Conservation (phyloP, 306 rosid genomes). For the Quercus parvula region DNA sequence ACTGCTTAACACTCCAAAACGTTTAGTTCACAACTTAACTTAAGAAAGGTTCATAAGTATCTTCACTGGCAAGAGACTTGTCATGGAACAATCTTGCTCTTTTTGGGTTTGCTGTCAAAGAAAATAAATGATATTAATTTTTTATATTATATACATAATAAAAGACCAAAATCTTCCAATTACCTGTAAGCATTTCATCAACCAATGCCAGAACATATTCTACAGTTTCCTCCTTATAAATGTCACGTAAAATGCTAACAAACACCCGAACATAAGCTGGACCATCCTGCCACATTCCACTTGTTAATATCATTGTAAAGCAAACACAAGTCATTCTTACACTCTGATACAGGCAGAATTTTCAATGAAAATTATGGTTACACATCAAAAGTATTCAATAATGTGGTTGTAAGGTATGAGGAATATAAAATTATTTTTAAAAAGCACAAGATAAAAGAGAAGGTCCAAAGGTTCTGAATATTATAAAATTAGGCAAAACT, state of each 20-base stretch:
- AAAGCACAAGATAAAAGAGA: background rate
- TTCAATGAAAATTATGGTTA: background rate
- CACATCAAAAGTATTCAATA: background rate
- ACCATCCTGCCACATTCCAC: slow-evolving; percentile 69
- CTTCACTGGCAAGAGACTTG: slow-evolving; percentile 63
- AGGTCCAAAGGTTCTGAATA: background rate
- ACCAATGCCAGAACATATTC: slow-evolving; percentile 87
- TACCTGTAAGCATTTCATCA: slow-evolving; percentile 92
- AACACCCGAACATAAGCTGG: slow-evolving; percentile 84
- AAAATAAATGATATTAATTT: slow-evolving; percentile 14
- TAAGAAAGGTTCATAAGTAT: slow-evolving; percentile 86
- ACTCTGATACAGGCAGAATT: slow-evolving; percentile 2
- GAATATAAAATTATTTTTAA: background rate
- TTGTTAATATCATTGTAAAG: slow-evolving; percentile 16
- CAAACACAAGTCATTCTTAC: slow-evolving; percentile 3
- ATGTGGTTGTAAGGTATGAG: background rate
- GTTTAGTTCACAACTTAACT: slow-evolving; percentile 49
- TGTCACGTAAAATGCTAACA: slow-evolving; percentile 76
- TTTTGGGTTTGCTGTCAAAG: slow-evolving; percentile 73
- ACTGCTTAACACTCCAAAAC: background rate
- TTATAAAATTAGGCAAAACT: background rate
- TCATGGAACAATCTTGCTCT: slow-evolving; percentile 92
- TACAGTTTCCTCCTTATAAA: slow-evolving; percentile 88
- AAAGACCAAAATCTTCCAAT: slow-evolving; percentile 9
- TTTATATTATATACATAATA: background rate